Conservation (phyloP, 306 rosid species). For the Canavalia gladiata region DNA sequence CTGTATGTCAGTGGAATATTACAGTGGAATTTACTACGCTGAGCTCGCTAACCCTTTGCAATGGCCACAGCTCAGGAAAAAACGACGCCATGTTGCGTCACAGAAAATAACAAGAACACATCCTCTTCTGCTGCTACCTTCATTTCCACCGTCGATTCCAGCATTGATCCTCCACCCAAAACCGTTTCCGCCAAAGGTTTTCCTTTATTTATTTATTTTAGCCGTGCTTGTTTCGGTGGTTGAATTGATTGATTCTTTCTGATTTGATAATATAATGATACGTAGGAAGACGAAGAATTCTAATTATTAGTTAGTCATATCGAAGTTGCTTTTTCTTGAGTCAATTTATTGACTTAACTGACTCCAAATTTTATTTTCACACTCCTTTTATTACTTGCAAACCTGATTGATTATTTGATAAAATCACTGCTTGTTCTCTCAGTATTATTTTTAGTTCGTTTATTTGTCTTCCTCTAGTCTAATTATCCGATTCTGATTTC, state of each 20-base stretch:
- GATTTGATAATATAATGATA: neutral
- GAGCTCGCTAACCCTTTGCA: conserved; percentile 80
- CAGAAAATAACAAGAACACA: conserved; percentile 34
- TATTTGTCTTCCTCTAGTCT: conserved; percentile 46
- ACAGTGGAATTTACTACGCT: conserved; percentile 65
- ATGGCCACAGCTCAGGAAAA: conserved; percentile 94
- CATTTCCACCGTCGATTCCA: conserved; percentile 60
- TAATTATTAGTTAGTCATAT: conserved; percentile 31
- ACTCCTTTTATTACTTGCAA: neutral
- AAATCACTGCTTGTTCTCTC: neutral
- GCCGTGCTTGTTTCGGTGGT: neutral
- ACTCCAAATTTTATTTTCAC: too few species aligned
- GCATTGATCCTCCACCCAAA: conserved; percentile 58
- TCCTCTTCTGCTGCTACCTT: conserved; percentile 56
- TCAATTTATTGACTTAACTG: conserved; percentile 7
- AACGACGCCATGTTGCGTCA: conserved; percentile 70
- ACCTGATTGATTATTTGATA: conserved; percentile 9
- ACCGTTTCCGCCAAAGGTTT: conserved; percentile 75
- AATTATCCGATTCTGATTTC: neutral
- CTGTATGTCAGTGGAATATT: conserved; percentile 86
- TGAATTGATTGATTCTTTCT: neutral
- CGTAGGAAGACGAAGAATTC: neutral
- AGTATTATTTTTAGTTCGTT: conserved; percentile 13
- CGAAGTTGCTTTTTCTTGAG: conserved; percentile 1
- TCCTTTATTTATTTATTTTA: neutral